A percentile compares a stretch with the other conserved stretches of the same genome.
Evolutionary conservation across 345 rosid species (phyloP).

Genomic region (Pseudoturritis turrita): DNA sequence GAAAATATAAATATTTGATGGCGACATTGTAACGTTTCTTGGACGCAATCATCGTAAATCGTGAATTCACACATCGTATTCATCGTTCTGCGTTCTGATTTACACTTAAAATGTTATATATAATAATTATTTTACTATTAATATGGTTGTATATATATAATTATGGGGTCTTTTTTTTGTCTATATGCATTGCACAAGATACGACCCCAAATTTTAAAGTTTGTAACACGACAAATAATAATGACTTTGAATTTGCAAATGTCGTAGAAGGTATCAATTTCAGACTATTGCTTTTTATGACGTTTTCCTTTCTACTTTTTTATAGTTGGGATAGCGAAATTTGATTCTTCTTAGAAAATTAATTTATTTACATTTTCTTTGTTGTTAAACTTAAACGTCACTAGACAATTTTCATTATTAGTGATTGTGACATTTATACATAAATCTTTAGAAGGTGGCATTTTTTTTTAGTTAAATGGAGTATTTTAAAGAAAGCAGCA

Average conservation of each 20-base stretch:
- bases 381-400: constrained; percentile 1
- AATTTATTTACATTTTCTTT: neutral
- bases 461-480: neutral
- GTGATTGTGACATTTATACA: constrained; percentile 16
- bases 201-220: constrained; percentile 22
- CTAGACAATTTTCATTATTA: constrained; percentile 13
- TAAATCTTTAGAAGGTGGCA: neutral
- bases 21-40: constrained; percentile 22
- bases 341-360: constrained; percentile 18
- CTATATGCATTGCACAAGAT: constrained; percentile 27
- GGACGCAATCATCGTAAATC: constrained; percentile 23
- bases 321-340: constrained; percentile 26
- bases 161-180: constrained; percentile 10
- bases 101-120: neutral
- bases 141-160: neutral
- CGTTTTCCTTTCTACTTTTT: constrained; percentile 18
- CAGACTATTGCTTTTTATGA: constrained; percentile 22
- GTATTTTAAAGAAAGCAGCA: neutral
- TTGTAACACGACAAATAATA: constrained; percentile 22
- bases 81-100: constrained; percentile 21
- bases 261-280: constrained; percentile 30
- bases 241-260: constrained; percentile 18
- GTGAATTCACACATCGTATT: constrained; percentile 27
- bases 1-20: neutral
- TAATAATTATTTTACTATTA: neutral